These are phyloP conservation scores for Sclerotinia trifoliorum DNA, from an alignment of 2,329 filamentous ascomycete species.

Conservation along the genomic window DNA sequence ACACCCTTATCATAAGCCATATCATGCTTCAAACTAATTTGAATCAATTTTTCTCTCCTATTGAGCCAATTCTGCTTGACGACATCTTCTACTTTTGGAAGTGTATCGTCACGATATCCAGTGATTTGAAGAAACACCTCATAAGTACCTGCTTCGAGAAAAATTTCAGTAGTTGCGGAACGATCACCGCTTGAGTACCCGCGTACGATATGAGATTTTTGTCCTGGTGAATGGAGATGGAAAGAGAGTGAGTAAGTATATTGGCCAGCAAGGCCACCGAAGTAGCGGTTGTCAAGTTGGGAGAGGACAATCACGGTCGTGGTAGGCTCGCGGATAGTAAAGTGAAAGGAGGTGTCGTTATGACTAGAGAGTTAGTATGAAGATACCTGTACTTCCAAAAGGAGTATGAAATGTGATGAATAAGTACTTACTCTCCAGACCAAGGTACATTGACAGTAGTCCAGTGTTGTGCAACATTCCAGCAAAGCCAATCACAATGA, in stretches of 20 bases:
- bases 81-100: conserved; percentile 46
- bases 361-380: conserved; percentile 42
- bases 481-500: conserved; percentile 46
- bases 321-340: conserved; percentile 52
- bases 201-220: conserved; percentile 56
- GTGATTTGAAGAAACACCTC: conserved; percentile 54
- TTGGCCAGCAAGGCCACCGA: conserved; percentile 57
- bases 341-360: conserved; percentile 57
- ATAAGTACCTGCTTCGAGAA: conserved; percentile 55
- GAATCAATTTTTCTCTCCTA: conserved; percentile 54
- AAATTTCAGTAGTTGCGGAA: conserved; percentile 56
- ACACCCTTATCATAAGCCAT: conserved; percentile 57
- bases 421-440: conserved; percentile 44
- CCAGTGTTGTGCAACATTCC: conserved; percentile 58
- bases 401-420: neutral
- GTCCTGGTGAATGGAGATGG: conserved; percentile 49
- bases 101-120: conserved; percentile 45
- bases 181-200: conserved; percentile 47
- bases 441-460: conserved; percentile 60
- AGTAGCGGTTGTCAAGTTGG: conserved; percentile 57
- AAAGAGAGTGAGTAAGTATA: conserved; percentile 48
- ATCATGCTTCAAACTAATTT: conserved; percentile 57
- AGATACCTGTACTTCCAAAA: too few relatives aligned
- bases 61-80: conserved; percentile 51
- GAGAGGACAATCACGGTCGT: conserved; percentile 57